These are phyloP conservation scores for Diplodia sapinea DNA, from an alignment of 2,329 filamentous ascomycete genomes.

Conservation along the genomic window DNA sequence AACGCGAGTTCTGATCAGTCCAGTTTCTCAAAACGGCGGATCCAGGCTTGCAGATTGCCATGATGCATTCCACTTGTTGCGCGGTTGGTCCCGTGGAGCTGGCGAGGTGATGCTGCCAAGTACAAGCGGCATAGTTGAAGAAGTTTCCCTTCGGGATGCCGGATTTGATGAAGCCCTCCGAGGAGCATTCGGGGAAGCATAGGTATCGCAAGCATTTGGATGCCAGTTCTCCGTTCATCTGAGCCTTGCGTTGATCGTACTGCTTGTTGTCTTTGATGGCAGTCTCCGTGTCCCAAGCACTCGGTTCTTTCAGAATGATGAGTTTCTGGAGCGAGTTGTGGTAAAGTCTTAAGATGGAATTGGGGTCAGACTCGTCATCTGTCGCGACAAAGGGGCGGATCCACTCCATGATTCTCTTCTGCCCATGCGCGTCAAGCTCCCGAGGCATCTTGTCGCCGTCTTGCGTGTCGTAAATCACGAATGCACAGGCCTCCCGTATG, in stretches of 20 bases:
- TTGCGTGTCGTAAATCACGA: background rate
- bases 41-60: background rate
- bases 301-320: background rate
- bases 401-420: background rate
- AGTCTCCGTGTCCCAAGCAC: background rate
- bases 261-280: background rate
- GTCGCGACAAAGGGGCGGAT: background rate
- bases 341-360: background rate
- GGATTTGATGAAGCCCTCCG: background rate
- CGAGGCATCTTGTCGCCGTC: background rate
- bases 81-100: background rate
- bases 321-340: conserved; percentile 13
- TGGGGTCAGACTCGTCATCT: background rate
- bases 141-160: background rate
- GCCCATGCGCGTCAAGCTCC: background rate
- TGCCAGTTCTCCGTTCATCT: background rate
- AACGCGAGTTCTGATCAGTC: background rate
- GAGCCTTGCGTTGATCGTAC: background rate
- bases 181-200: background rate
- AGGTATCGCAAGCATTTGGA: background rate
- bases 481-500: background rate
- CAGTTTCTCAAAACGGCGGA: background rate
- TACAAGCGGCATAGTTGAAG: background rate
- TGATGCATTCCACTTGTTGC: background rate
- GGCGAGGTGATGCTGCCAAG: background rate